These are phyloP conservation scores for Fusarium dlaminii DNA, from an alignment of 2,329 filamentous ascomycete species.

Conservation along the genomic window DNA sequence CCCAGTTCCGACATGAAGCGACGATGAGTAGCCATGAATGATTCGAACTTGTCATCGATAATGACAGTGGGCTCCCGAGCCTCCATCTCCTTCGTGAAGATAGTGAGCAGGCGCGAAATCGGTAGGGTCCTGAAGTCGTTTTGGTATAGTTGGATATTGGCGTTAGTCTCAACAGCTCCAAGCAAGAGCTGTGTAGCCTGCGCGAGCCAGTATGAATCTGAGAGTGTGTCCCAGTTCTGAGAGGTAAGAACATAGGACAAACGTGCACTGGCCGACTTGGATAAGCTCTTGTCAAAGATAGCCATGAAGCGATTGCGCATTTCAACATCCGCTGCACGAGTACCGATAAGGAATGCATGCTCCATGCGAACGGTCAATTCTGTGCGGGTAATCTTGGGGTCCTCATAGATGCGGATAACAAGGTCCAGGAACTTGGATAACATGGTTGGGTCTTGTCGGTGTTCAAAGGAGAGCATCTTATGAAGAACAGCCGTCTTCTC, in stretches of 20 bases:
- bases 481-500: conserved; percentile 99
- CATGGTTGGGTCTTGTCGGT: conserved; percentile 82
- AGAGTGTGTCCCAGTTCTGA: conserved; percentile 96
- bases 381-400: conserved; percentile 92
- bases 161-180: conserved; percentile 87
- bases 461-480: conserved; percentile 98
- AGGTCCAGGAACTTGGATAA: conserved; percentile 93
- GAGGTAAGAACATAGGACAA: conserved; percentile 88
- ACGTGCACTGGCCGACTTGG: conserved; percentile 88
- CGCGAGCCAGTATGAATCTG: conserved; percentile 95
- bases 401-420: conserved; percentile 97
- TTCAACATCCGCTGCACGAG: conserved; percentile 89
- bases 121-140: conserved; percentile 87
- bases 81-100: conserved; percentile 83
- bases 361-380: conserved; percentile 98
- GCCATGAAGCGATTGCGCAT: conserved; percentile 97
- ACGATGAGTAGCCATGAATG: conserved; percentile 78
- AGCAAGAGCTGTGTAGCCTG: conserved; percentile 94
- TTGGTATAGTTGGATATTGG: conserved; percentile 77
- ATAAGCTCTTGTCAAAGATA: conserved; percentile 94
- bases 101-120: conserved; percentile 76
- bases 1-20: conserved; percentile 86
- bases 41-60: conserved; percentile 83
- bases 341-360: conserved; percentile 96
- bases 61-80: conserved; percentile 71